Conservation (phyloP, 495 filamentous ascomycete species). For the Zalerion maritima region DNA sequence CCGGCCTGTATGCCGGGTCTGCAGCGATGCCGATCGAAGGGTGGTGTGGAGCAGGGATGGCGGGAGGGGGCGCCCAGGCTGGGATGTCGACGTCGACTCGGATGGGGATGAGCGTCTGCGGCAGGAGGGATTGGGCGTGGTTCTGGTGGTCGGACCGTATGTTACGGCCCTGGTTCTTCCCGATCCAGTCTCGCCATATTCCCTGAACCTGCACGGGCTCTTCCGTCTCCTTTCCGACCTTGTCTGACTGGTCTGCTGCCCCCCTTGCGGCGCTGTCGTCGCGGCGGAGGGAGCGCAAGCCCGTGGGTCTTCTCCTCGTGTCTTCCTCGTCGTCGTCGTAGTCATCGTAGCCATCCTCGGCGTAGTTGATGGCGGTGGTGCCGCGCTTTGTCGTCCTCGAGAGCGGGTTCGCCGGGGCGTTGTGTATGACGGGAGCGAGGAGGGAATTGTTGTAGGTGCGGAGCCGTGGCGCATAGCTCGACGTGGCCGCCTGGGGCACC, state of each 20-base stretch:
- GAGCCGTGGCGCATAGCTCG: constrained; percentile 81
- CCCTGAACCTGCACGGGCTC: constrained; percentile 74
- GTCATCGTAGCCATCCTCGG: constrained; percentile 89
- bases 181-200: constrained; percentile 91
- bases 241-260: constrained; percentile 48
- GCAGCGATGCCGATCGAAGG: constrained; percentile 48
- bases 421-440: constrained; percentile 71
- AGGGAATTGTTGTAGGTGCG: constrained; percentile 87
- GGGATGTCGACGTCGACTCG: constrained; percentile 89
- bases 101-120: constrained; percentile 84
- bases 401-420: constrained; percentile 46
- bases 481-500: constrained; percentile 70
- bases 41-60: constrained; percentile 35
- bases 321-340: constrained; percentile 87
- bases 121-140: constrained; percentile 70
- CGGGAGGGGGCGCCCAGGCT: constrained; percentile 56
- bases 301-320: constrained; percentile 63
- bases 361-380: constrained; percentile 91
- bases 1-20: constrained; percentile 58
- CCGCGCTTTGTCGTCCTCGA: constrained; percentile 90
- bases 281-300: constrained; percentile 63
- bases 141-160: constrained; percentile 54
- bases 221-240: constrained; percentile 70
- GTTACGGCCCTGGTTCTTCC: constrained; percentile 45
- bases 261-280: constrained; percentile 52